These are phyloP conservation scores for Eucalyptus urophylla DNA, from an alignment of 345 rosid genomes.

Conservation along the genomic window DNA sequence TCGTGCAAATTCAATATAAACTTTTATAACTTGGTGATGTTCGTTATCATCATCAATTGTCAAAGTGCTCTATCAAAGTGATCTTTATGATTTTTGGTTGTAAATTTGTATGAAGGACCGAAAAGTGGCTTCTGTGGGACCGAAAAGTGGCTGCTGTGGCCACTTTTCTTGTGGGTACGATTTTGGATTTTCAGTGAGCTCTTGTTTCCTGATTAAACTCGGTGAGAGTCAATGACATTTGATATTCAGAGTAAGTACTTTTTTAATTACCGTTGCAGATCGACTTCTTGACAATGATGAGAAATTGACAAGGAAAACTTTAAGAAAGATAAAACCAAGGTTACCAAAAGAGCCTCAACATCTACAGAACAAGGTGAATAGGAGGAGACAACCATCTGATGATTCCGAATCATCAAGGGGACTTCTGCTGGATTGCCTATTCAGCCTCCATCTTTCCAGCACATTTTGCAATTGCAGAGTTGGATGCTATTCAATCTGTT, in stretches of 20 bases:
- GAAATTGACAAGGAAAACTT: conserved; percentile 43
- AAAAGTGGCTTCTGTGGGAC: background rate
- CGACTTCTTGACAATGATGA: conserved; percentile 29
- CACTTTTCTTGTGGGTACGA: background rate
- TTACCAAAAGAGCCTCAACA: conserved; percentile 12
- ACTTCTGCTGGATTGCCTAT: conserved; percentile 28
- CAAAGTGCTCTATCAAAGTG: background rate
- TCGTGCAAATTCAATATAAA: too few species aligned
- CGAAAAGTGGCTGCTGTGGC: background rate
- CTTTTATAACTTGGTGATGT: too few species aligned
- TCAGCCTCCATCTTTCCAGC: conserved; percentile 40
- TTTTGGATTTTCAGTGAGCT: background rate
- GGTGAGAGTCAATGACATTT: background rate
- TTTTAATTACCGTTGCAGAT: background rate
- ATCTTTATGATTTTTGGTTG: too few species aligned
- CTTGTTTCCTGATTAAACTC: background rate
- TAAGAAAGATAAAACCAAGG: conserved; percentile 36
- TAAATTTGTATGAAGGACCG: background rate
- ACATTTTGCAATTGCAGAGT: conserved; percentile 26
- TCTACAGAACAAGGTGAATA: conserved; percentile 23
- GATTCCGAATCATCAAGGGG: conserved; percentile 3
- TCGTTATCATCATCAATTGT: too few species aligned
- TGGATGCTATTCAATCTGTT: conserved; percentile 53
- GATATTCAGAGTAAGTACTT: background rate
- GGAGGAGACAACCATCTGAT: conserved; percentile 22